These are phyloP conservation scores for Phaeosphaeria sp. DNA, from an alignment of 2,329 filamentous ascomycete species.

Conservation along the genomic window DNA sequence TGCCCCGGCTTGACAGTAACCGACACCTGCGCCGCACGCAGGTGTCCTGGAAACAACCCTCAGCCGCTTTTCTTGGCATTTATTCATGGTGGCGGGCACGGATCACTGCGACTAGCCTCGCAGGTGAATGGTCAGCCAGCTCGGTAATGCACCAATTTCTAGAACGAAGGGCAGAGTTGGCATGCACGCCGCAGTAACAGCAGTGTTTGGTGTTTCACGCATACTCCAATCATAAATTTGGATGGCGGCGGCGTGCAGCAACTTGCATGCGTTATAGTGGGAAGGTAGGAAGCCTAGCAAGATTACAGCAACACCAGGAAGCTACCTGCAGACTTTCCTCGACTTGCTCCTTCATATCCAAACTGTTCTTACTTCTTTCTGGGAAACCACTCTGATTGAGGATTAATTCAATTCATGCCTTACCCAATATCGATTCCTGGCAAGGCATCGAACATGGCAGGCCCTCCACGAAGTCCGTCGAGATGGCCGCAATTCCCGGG, in stretches of 20 bases:
- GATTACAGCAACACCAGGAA: too few relatives aligned
- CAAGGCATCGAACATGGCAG: constrained; percentile 8
- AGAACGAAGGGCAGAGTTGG: constrained; percentile 31
- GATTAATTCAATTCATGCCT: too few relatives aligned
- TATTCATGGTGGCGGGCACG: constrained; percentile 24
- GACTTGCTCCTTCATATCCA: too few relatives aligned
- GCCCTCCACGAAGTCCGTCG: constrained; percentile 10
- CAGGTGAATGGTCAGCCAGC: constrained; percentile 31
- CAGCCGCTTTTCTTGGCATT: constrained; percentile 38
- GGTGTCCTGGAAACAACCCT: constrained; percentile 25
- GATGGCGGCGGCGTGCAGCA: constrained; percentile 15
- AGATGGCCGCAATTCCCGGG: constrained; percentile 29
- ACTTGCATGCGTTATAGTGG: constrained; percentile 25
- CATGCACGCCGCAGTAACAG: constrained; percentile 30
- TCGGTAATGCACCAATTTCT: constrained; percentile 27
- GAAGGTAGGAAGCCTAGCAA: constrained; percentile 16
- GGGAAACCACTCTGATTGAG: too few relatives aligned
- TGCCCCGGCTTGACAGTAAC: constrained; percentile 26
- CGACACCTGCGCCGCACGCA: constrained; percentile 30
- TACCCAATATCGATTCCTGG: constrained; percentile 19
- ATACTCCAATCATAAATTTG: constrained; percentile 19
- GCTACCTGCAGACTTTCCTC: too few relatives aligned
- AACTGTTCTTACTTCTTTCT: too few relatives aligned
- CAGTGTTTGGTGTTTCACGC: constrained; percentile 30
- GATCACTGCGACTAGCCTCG: constrained; percentile 30